Evolutionary conservation across 106 monocot species (phyloP).

Genomic region (Dioscorea dumetorum): DNA sequence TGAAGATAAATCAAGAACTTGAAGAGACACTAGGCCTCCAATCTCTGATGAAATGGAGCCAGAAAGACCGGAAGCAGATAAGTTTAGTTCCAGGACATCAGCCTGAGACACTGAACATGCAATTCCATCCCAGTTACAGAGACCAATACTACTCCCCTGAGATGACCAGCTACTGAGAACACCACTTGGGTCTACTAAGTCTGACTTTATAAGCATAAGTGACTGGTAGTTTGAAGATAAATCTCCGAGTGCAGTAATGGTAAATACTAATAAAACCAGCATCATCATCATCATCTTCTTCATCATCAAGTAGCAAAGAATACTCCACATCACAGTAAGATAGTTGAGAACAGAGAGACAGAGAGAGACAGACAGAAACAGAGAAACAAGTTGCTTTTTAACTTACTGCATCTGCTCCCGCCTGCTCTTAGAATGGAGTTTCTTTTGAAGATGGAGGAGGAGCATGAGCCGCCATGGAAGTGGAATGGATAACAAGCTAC

Average conservation of each 20-base stretch:
- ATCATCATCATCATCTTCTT: not conserved
- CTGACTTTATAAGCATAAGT: constrained; percentile 61
- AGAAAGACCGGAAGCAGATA: constrained; percentile 54
- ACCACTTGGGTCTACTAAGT: constrained; percentile 32
- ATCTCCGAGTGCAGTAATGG: constrained; percentile 18
- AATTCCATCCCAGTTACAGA: constrained; percentile 72
- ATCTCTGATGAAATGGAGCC: constrained; percentile 50
- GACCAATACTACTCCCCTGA: constrained; percentile 4
- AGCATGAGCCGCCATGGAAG: no score
- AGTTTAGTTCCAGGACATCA: constrained; percentile 45
- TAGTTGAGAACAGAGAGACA: not conserved
- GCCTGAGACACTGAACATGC: constrained; percentile 22
- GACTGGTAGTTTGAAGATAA: constrained; percentile 8
- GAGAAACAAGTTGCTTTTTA: not conserved
- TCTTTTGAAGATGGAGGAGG: no score
- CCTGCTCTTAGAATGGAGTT: not conserved
- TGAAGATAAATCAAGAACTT: constrained; percentile 67
- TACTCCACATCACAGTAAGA: constrained; percentile 14
- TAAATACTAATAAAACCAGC: constrained; percentile 13
- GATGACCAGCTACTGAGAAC: constrained; percentile 48
- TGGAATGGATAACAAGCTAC: no score
- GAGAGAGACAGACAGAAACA: no score
- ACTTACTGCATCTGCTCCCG: not conserved
- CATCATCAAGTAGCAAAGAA: not conserved
- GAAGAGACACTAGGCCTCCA: constrained; percentile 44